Evolutionary conservation across 345 rosid genomes (phyloP).

Genomic region (Salix caprea): DNA sequence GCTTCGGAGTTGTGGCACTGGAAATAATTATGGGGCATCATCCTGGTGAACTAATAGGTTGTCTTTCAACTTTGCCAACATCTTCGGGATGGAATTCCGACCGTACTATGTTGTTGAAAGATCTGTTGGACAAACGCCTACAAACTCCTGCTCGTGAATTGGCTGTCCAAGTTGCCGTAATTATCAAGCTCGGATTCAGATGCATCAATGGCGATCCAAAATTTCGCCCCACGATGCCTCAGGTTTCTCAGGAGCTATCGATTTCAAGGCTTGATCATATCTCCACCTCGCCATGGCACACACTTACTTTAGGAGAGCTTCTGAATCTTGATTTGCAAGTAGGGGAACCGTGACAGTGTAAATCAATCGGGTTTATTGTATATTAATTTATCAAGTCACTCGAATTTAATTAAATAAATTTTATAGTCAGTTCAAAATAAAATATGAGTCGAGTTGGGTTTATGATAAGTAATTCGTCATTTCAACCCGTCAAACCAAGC

Average conservation of each 20-base stretch:
- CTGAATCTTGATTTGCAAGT: neutral
- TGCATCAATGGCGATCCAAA: conserved; percentile 23
- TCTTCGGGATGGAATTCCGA: conserved; percentile 5
- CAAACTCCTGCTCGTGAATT: conserved; percentile 11
- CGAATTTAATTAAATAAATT: too few relatives aligned
- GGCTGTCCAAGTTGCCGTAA: conserved; percentile 13
- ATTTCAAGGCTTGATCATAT: neutral
- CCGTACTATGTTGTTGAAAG: neutral
- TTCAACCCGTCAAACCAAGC: too few relatives aligned
- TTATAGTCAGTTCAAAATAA: too few relatives aligned
- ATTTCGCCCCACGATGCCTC: conserved; percentile 30
- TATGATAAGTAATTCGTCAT: fast-evolving
- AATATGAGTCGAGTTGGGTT: too few relatives aligned
- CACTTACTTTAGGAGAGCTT: neutral
- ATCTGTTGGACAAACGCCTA: conserved; percentile 28
- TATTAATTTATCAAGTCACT: too few relatives aligned
- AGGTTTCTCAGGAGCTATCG: conserved; percentile 15
- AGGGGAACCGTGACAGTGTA: neutral
- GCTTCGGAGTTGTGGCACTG: conserved; percentile 33
- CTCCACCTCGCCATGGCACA: neutral
- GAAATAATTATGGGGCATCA: conserved; percentile 28
- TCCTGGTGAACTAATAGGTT: conserved; percentile 23
- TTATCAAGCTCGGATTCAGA: conserved; percentile 17
- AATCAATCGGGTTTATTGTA: too few relatives aligned
- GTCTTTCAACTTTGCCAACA: neutral